Conservation (phyloP, 768 basidiomycete genomes). For the Phanerochaete carnosa region DNA sequence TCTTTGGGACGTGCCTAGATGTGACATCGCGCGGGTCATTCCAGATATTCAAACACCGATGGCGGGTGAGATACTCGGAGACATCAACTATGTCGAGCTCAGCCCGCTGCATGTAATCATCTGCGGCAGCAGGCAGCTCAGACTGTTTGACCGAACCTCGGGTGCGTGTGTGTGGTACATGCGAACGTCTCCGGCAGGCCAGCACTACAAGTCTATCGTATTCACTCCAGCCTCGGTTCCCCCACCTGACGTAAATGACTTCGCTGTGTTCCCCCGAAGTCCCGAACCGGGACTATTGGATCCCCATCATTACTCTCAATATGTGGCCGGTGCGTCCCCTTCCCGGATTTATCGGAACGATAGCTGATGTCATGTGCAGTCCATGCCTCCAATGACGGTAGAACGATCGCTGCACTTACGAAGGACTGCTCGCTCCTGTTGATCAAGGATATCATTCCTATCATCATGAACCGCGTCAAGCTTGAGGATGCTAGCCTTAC, state of each 20-base stretch:
- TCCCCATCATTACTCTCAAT: background rate
- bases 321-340: constrained; percentile 9
- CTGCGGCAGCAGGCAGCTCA: constrained; percentile 44
- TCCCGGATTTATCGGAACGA: background rate
- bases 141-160: constrained; percentile 50
- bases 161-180: constrained; percentile 33
- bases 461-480: constrained; percentile 19
- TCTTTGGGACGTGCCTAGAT: constrained; percentile 61
- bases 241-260: background rate
- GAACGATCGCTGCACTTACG: constrained; percentile 28
- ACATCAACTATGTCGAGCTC: constrained; percentile 66
- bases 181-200: background rate
- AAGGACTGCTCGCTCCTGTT: constrained; percentile 23
- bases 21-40: constrained; percentile 46
- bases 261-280: background rate
- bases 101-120: constrained; percentile 56
- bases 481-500: constrained; percentile 11
- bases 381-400: constrained; percentile 36
- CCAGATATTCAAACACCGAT: constrained; percentile 30
- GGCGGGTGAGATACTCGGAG: constrained; percentile 25
- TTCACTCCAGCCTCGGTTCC: background rate
- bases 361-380: constrained; percentile 20
- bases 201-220: background rate
- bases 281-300: background rate
- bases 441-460: constrained; percentile 32